Percentiles rank a stretch among this genome's conserved stretches.
These are phyloP conservation scores for Stephania japonica DNA, from an alignment of 164 flowering plant genomes.

Conservation along the genomic window DNA sequence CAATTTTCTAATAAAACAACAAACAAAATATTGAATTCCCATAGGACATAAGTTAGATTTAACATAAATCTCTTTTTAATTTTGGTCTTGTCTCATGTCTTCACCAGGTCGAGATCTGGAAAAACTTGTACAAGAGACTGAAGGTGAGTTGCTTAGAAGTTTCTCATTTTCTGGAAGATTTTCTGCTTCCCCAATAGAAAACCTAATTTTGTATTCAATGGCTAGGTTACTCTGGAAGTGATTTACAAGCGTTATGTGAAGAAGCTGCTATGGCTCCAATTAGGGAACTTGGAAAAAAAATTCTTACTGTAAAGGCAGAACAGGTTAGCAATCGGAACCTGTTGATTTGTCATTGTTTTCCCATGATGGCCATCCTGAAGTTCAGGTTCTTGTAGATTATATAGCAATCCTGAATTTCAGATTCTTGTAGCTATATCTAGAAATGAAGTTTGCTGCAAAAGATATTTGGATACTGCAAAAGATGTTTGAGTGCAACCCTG, in stretches of 20 bases:
- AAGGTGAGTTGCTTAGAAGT: slow-evolving; percentile 47
- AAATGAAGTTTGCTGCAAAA: no score
- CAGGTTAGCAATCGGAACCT: slow-evolving; percentile 42
- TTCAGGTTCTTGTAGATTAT: no score
- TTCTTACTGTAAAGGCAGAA: slow-evolving; percentile 74
- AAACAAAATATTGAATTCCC: no score
- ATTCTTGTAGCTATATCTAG: no score
- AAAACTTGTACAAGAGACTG: slow-evolving; percentile 70
- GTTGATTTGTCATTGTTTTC: neutral
- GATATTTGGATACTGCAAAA: no score
- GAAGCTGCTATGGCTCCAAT: slow-evolving; percentile 99
- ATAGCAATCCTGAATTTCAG: no score
- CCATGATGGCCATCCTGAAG: no score
- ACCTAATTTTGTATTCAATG: slow-evolving; percentile 3
- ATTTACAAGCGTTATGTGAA: slow-evolving; percentile 93
- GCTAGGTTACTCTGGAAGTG: slow-evolving; percentile 97
- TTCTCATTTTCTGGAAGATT: neutral
- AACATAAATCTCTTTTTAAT: neutral
- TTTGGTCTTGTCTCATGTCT: neutral
- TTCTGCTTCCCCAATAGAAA: neutral
- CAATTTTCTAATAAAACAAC: no score
- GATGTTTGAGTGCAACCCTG: no score
- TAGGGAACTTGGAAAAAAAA: slow-evolving; percentile 85
- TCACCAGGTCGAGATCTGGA: slow-evolving; percentile 71
- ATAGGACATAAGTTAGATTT: no score